Percentiles rank a stretch among this genome's conserved stretches.
Evolutionary conservation across 1,284 basidiomycete genomes (phyloP).

Genomic region (Moesziomyces sp.): DNA sequence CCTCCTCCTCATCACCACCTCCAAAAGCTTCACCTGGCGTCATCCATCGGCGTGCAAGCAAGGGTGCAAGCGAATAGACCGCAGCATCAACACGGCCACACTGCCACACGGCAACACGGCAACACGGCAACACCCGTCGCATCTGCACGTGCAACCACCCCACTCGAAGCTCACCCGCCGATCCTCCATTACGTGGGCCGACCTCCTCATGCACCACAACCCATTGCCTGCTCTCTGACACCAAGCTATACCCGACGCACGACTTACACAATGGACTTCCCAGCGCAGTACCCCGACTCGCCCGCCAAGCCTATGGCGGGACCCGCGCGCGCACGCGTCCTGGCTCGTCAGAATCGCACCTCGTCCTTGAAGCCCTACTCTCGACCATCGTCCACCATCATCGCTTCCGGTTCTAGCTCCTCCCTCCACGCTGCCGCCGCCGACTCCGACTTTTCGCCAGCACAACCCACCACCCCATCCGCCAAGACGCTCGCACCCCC

Average conservation of each 20-base stretch:
- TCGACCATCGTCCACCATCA: slow-evolving; percentile 19
- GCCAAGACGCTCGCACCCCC: slow-evolving; percentile 34
- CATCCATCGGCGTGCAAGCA: slow-evolving; percentile 32
- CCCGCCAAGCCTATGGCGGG: slow-evolving; percentile 45
- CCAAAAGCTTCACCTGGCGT: slow-evolving; percentile 8
- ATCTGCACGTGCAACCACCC: no score
- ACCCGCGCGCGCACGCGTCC: slow-evolving; percentile 36
- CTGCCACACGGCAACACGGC: no score
- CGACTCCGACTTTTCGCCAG: slow-evolving; percentile 16
- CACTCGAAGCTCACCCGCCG: no score
- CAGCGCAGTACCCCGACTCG: slow-evolving; percentile 49
- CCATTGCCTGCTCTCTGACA: no score
- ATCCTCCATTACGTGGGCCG: no score
- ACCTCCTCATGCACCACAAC: no score
- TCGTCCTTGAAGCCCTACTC: slow-evolving; percentile 49
- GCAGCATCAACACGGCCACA: no score
- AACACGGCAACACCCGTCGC: no score
- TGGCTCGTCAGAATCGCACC: slow-evolving; percentile 42
- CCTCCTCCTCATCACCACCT: background rate
- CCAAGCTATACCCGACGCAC: no score
- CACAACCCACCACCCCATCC: slow-evolving; percentile 19
- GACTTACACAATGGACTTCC: slow-evolving; percentile 30
- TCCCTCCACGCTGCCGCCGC: slow-evolving; percentile 16
- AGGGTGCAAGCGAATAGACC: slow-evolving; percentile 10
- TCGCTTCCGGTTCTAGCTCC: slow-evolving; percentile 12